phyloP scores from a whole-genome alignment of 2,329 filamentous ascomycete species.

The Bipolaris sorokiniana region DNA sequence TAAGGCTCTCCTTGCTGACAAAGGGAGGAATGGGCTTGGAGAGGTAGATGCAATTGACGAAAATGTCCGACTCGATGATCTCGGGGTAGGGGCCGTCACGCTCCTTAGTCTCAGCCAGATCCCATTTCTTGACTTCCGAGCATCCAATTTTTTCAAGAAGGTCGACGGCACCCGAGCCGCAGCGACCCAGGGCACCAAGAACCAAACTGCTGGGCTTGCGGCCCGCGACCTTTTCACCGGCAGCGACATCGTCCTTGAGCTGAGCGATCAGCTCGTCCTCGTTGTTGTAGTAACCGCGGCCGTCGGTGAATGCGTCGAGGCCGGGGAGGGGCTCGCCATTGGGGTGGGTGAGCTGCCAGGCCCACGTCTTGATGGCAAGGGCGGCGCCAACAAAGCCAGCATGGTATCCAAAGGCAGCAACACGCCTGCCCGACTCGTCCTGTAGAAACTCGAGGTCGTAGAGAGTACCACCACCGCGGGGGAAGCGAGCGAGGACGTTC shows the following conservation, averaged over 20 bases:
- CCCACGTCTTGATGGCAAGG: conserved; percentile 68
- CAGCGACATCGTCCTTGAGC: conserved; percentile 73
- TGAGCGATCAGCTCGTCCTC: conserved; percentile 74
- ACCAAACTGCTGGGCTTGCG: conserved; percentile 76
- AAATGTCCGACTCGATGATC: conserved; percentile 68
- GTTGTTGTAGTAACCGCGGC: conserved; percentile 69
- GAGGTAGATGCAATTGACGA: conserved; percentile 73
- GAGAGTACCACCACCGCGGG: conserved; percentile 75
- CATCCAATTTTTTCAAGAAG: conserved; percentile 77
- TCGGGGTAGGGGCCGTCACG: conserved; percentile 75
- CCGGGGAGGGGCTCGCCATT: conserved; percentile 69
- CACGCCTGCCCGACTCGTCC: conserved; percentile 72
- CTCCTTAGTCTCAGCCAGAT: conserved; percentile 75
- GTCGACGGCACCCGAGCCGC: conserved; percentile 83
- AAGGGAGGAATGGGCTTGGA: conserved; percentile 80
- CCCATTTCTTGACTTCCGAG: conserved; percentile 72
- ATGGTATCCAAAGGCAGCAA: conserved; percentile 70
- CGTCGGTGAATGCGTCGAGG: conserved; percentile 60
- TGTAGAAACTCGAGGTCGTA: conserved; percentile 87
- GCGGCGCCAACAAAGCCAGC: conserved; percentile 56
- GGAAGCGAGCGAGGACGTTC: conserved; percentile 77
- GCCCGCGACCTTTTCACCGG: conserved; percentile 70
- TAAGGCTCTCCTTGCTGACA: conserved; percentile 72
- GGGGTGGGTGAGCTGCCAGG: conserved; percentile 77
- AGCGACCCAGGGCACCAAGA: conserved; percentile 80